Evolutionary conservation across 352 stramenopile species (phyloP), one percentile per base, ranked within the genome.

Genomic region (Peronospora belbahrii): DNA sequence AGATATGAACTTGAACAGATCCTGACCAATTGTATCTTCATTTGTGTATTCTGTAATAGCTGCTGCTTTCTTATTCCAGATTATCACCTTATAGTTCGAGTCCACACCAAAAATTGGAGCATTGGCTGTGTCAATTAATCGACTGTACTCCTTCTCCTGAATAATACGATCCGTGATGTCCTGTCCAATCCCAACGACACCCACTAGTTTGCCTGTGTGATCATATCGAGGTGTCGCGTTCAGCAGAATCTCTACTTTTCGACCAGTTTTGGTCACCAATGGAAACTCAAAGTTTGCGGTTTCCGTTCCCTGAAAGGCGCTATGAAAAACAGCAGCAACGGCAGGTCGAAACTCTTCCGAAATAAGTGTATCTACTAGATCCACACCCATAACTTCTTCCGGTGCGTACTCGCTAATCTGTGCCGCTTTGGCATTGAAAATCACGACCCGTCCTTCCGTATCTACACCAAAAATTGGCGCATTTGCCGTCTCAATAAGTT

Each of bases 401-500:
- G 61, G 55, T 6, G 61, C 45, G 38, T 85, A 88, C 33, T 87
- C 75, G 7, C 76, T 93, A 35, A 87, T 75, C 42, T 91, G 67
- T 0, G 62, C 54, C 14, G 67, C 83, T 47, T 88, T 88, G 3
- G 71, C 55, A 62, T 94, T 92, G 58, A 91, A 96, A 39, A 88
- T 78, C 31, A 76, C 65, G 9, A 82, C 54, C 7, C 57, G 35
- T 6, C 67, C 65, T 24, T 78, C 34, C 0, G 59, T 70, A 42
- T 85, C 72, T 0, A 84, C 59, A 15, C 83, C 85, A 44, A 96
- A 94, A 37, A 95, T 95, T 4, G 85, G 81, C 11, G 79, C 77
- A 53, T 96, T 95, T 0, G 85, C 83, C 23, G 73, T 94, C 42
- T 95, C 83, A 24, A 95, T 91, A 9, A 95, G 59, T 28, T 79